These are phyloP conservation scores for Trichoderma endophyticum DNA, from an alignment of 2,329 filamentous ascomycete species.

Conservation along the genomic window DNA sequence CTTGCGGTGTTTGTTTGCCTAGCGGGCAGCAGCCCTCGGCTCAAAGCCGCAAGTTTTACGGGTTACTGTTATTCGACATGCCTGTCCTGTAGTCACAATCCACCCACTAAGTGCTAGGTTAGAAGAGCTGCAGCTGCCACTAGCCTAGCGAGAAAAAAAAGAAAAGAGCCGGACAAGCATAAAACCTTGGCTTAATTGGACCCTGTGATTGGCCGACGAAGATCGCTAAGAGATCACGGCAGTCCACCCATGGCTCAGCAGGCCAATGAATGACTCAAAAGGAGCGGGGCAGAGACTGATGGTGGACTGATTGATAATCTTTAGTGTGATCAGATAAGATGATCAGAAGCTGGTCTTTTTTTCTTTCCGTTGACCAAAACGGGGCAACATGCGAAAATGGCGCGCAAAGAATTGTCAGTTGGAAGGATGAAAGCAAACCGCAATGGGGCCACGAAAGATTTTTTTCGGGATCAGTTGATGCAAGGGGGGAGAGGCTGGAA, in stretches of 20 bases:
- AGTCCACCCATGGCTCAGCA: neutral
- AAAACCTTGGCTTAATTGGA: neutral
- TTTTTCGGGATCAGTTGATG: neutral
- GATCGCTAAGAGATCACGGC: neutral
- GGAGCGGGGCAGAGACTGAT: neutral
- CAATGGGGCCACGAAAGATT: neutral
- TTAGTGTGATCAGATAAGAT: slow-evolving; percentile 17
- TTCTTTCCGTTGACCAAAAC: neutral
- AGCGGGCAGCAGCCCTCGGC: neutral
- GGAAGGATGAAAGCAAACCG: neutral
- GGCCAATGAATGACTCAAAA: neutral
- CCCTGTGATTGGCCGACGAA: neutral
- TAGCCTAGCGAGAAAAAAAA: neutral
- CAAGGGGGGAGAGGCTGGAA: neutral
- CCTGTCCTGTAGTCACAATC: neutral
- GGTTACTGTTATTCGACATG: neutral
- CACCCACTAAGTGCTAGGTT: neutral
- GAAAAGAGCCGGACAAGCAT: neutral
- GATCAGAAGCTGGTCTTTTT: neutral
- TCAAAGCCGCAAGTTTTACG: neutral
- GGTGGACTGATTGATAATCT: slow-evolving; percentile 17
- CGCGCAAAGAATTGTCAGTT: slow-evolving; percentile 3
- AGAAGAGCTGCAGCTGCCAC: neutral
- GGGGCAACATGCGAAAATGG: neutral
- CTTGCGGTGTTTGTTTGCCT: slow-evolving; percentile 3